Evolutionary conservation across 2,329 filamentous ascomycete species (phyloP).

Genomic region (Beauveria varroae): DNA sequence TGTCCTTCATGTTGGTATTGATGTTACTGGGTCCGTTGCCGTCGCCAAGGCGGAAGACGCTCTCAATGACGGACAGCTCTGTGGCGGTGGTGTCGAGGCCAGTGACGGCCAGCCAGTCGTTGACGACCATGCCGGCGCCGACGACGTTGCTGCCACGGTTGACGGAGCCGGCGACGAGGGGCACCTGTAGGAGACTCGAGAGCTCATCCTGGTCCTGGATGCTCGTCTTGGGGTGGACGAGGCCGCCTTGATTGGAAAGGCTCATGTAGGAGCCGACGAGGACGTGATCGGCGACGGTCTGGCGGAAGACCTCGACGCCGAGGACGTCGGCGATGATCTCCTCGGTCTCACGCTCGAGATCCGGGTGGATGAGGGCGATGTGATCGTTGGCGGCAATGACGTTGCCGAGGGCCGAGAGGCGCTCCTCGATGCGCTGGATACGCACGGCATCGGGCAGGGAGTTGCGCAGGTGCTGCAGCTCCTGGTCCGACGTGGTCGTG

Average conservation of each 20-base stretch:
- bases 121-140: conserved; percentile 55
- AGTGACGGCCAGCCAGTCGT: conserved; percentile 95
- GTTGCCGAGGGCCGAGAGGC: conserved; percentile 89
- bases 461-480: conserved; percentile 94
- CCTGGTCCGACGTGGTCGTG: conserved; percentile 93
- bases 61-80: conserved; percentile 92
- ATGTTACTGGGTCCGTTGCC: conserved; percentile 71
- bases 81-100: conserved; percentile 95
- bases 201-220: conserved; percentile 98
- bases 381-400: conserved; percentile 97
- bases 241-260: conserved; percentile 88
- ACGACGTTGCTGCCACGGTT: conserved; percentile 92
- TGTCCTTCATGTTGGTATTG: conserved; percentile 85
- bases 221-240: conserved; percentile 94
- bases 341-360: conserved; percentile 95
- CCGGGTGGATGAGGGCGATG: conserved; percentile 91
- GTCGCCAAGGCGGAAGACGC: conserved; percentile 90
- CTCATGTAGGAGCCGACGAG: conserved; percentile 96
- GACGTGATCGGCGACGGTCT: conserved; percentile 96
- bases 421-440: conserved; percentile 96
- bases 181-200: conserved; percentile 85
- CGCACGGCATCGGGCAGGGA: conserved; percentile 84
- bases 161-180: conserved; percentile 86
- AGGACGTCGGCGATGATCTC: conserved; percentile 96
- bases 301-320: conserved; percentile 81